Evolutionary conservation across 441 rosid genomes (phyloP).

Genomic region (Theobroma grandiflorum): DNA sequence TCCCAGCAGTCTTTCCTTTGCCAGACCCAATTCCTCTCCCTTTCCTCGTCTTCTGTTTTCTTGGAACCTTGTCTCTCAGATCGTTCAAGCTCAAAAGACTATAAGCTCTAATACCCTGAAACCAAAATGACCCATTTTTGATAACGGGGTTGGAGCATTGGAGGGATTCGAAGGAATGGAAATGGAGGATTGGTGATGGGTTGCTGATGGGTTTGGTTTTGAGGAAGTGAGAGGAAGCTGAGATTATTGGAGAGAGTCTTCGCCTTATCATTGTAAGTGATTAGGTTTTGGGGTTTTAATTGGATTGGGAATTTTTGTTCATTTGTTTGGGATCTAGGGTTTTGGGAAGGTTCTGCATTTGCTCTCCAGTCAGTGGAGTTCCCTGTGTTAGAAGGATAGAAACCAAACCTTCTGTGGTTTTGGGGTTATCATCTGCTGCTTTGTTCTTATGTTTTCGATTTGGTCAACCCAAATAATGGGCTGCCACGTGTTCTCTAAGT

Average conservation of each 20-base stretch:
- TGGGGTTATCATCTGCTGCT: background rate
- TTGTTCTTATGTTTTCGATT: background rate
- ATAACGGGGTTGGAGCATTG: slow-evolving; percentile 23
- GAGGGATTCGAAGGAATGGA: slow-evolving; percentile 30
- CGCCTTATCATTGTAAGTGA: slow-evolving; percentile 53
- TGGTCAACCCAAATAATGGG: background rate
- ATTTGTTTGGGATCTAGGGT: slow-evolving; percentile 12
- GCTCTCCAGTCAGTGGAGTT: background rate
- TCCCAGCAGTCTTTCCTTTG: slow-evolving; percentile 91
- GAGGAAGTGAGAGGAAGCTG: slow-evolving; percentile 43
- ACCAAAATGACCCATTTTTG: slow-evolving; percentile 27
- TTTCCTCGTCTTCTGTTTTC: slow-evolving; percentile 90
- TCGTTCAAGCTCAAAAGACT: slow-evolving; percentile 86
- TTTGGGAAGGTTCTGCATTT: background rate
- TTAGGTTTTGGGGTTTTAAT: background rate
- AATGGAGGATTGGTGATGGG: slow-evolving; percentile 33
- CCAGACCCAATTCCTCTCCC: slow-evolving; percentile 98
- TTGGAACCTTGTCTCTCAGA: slow-evolving; percentile 80
- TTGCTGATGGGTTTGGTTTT: slow-evolving; percentile 30
- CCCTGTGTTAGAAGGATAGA: background rate
- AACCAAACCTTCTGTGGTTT: background rate
- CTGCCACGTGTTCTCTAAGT: background rate
- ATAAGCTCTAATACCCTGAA: slow-evolving; percentile 55
- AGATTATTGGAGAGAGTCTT: slow-evolving; percentile 52
- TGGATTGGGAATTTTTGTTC: background rate